Evolutionary conservation across 768 basidiomycete genomes (phyloP).

Genomic region (Termitomyces heimii): DNA sequence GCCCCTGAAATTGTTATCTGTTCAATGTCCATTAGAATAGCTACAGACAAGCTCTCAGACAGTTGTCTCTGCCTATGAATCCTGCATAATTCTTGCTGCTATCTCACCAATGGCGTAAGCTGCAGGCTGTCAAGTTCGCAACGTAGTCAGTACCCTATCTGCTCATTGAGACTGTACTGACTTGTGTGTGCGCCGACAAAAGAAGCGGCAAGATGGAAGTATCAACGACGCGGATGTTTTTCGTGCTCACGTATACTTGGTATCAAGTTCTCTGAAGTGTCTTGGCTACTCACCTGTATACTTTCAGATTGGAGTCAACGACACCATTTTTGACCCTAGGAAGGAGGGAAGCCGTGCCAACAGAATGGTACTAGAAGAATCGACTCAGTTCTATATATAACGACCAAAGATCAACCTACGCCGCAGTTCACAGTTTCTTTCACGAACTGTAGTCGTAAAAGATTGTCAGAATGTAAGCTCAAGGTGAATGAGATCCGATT

Average conservation of each 20-base stretch:
- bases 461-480: too few species aligned
- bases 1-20: background rate
- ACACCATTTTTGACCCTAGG: constrained; percentile 22
- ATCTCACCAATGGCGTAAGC: constrained; percentile 1
- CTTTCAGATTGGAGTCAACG: constrained; percentile 17
- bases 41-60: background rate
- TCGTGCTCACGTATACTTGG: constrained; percentile 22
- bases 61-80: background rate
- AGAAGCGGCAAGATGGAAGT: constrained; percentile 35
- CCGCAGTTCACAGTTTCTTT: constrained; percentile 18
- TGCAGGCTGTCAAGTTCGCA: background rate
- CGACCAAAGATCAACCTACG: constrained; percentile 10
- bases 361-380: constrained; percentile 22
- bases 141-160: background rate
- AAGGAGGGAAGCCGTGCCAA: constrained; percentile 34
- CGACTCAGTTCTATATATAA: background rate
- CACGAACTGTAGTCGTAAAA: constrained; percentile 14
- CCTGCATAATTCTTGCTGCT: constrained; percentile 1
- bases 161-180: background rate
- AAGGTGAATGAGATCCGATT: too few species aligned
- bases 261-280: background rate
- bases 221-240: constrained; percentile 42
- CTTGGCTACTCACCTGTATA: constrained; percentile 16
- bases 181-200: constrained; percentile 30
- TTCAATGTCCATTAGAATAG: background rate